Conservation (phyloP, 352 stramenopile species). For the Phytophthora chlamydospora region DNA sequence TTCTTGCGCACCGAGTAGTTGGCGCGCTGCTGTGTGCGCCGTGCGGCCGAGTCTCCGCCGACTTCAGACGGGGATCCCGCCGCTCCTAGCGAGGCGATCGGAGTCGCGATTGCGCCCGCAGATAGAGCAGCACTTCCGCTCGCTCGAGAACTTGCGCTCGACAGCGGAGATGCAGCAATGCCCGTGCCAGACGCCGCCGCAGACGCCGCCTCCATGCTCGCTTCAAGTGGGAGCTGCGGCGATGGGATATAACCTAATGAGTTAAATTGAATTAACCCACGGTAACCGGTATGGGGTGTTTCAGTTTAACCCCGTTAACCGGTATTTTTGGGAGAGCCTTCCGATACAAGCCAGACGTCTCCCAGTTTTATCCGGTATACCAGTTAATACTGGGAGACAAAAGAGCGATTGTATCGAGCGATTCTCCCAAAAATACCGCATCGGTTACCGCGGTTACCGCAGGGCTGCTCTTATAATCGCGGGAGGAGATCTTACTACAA, state of each 20-base stretch:
- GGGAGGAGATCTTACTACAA: constrained; percentile 9
- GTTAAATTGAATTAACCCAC: no score
- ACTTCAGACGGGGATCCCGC: constrained; percentile 14
- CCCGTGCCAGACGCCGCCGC: constrained; percentile 7
- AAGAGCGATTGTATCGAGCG: no score
- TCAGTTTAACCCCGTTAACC: no score
- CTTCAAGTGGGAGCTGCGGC: constrained; percentile 14
- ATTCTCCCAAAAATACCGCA: background rate
- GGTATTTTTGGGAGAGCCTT: no score
- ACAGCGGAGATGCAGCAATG: constrained; percentile 9
- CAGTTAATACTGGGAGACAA: no score
- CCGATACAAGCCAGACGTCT: no score
- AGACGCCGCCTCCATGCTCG: constrained; percentile 25
- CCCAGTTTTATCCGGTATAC: no score
- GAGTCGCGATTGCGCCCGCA: background rate
- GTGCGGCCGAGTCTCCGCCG: constrained; percentile 13
- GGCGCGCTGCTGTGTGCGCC: constrained; percentile 30
- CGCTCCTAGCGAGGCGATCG: constrained; percentile 16
- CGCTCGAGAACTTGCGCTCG: constrained; percentile 3
- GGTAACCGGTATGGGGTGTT: no score
- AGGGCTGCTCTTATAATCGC: constrained; percentile 8
- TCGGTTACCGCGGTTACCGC: no score
- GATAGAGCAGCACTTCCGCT: constrained; percentile 10
- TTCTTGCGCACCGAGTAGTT: constrained; percentile 58
- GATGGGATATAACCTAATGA: no score